phyloP scores from a whole-genome alignment of 2,329 filamentous ascomycete genomes.

The Stylonectria norvegica region DNA sequence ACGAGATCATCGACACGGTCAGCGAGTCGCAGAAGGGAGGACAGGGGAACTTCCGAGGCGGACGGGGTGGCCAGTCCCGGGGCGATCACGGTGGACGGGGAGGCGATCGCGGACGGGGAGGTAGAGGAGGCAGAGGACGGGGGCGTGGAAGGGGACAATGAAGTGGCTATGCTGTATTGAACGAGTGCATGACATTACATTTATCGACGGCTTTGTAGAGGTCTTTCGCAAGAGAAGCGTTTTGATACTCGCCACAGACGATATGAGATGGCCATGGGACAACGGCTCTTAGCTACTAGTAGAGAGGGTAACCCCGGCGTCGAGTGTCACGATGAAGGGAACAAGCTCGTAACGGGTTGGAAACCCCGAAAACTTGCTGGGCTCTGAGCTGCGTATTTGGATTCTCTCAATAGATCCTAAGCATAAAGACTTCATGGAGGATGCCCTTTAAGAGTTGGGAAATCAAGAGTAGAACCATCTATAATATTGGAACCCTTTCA shows the following conservation, averaged over 20 bases:
- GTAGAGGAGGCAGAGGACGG: slow-evolving; percentile 38
- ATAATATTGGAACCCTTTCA: too few species aligned
- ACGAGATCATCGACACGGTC: slow-evolving; percentile 92
- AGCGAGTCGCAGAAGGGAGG: slow-evolving; percentile 87
- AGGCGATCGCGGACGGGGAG: slow-evolving; percentile 41
- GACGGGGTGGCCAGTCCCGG: slow-evolving; percentile 54
- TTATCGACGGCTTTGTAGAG: neutral
- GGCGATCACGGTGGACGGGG: slow-evolving; percentile 57
- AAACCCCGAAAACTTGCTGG: too few species aligned
- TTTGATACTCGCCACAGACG: neutral
- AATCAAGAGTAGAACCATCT: too few species aligned
- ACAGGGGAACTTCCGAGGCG: slow-evolving; percentile 60
- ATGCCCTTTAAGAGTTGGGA: too few species aligned
- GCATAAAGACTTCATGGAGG: too few species aligned
- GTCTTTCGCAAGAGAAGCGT: neutral
- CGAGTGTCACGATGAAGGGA: too few species aligned
- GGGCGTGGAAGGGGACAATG: slow-evolving; percentile 35
- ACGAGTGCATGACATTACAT: too few species aligned
- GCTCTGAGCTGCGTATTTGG: too few species aligned
- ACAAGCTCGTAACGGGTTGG: too few species aligned
- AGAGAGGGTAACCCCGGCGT: too few species aligned
- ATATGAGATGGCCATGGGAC: neutral
- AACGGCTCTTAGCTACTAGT: too few species aligned
- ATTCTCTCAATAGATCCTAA: too few species aligned
- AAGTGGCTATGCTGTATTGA: slow-evolving; percentile 8